Conservation (phyloP, 2,329 filamentous ascomycete genomes). For the Ophiostoma piceae region DNA sequence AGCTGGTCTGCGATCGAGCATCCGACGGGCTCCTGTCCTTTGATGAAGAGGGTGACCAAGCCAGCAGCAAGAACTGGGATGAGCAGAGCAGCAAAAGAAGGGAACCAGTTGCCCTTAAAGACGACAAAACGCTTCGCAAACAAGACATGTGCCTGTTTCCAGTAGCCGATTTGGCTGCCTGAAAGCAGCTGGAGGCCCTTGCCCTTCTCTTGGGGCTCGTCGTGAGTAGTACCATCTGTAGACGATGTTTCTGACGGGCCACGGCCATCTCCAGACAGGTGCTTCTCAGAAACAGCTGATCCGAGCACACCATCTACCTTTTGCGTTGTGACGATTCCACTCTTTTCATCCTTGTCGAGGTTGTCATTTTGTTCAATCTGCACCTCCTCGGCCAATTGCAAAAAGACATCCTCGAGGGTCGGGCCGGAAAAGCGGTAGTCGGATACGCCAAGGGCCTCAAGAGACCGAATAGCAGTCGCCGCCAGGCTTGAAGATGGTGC, state of each 20-base stretch:
- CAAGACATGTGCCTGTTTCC: constrained; percentile 65
- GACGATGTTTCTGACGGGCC: not conserved
- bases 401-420: constrained; percentile 88
- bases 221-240: constrained; percentile 3
- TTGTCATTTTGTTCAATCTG: constrained; percentile 42
- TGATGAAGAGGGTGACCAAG: constrained; percentile 71
- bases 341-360: not conserved
- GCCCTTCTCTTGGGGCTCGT: constrained; percentile 26
- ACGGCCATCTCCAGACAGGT: not conserved
- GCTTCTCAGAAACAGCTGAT: not conserved
- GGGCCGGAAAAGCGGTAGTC: constrained; percentile 85
- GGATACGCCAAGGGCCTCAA: constrained; percentile 61
- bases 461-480: constrained; percentile 61
- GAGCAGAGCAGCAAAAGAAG: constrained; percentile 67
- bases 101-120: constrained; percentile 70
- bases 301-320: not conserved
- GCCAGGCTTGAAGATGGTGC: constrained; percentile 65
- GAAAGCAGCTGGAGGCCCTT: constrained; percentile 54
- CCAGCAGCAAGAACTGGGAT: constrained; percentile 76
- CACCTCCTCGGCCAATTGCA: constrained; percentile 78
- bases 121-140: constrained; percentile 75
- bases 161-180: constrained; percentile 63
- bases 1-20: constrained; percentile 50
- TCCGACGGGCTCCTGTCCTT: constrained; percentile 45
- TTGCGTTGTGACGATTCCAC: not conserved